Evolutionary conservation across 495 filamentous ascomycete genomes (phyloP).

Genomic region (Xylaria sp.): DNA sequence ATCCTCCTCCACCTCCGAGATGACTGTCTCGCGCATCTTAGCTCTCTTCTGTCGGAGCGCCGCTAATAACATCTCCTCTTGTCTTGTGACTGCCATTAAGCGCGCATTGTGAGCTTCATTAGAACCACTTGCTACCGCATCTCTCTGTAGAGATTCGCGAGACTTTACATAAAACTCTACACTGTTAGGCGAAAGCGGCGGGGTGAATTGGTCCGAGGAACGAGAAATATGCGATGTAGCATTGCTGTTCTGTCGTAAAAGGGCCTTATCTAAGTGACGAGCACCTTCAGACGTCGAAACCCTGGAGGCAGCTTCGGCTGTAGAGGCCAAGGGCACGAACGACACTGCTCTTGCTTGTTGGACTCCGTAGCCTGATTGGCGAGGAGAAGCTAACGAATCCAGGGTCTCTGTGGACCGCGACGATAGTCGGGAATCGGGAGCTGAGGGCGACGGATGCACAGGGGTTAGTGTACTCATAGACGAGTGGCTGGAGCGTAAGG

Average conservation of each 20-base stretch:
- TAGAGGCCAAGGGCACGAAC: slow-evolving; percentile 34
- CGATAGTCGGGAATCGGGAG: slow-evolving; percentile 31
- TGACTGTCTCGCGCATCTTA: slow-evolving; percentile 74
- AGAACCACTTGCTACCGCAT: slow-evolving; percentile 28
- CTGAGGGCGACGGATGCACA: slow-evolving; percentile 19
- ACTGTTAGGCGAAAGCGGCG: slow-evolving; percentile 55
- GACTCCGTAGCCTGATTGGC: slow-evolving; percentile 28
- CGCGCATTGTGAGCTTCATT: slow-evolving; percentile 58
- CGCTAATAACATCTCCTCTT: slow-evolving; percentile 83
- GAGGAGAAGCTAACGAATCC: slow-evolving; percentile 29
- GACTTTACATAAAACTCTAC: slow-evolving; percentile 52
- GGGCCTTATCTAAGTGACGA: slow-evolving; percentile 26
- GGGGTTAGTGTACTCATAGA: slow-evolving; percentile 39
- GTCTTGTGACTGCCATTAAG: slow-evolving; percentile 83
- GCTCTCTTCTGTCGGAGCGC: slow-evolving; percentile 81
- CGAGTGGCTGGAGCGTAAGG: slow-evolving; percentile 34
- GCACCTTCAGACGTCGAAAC: slow-evolving; percentile 27
- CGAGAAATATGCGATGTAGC: slow-evolving; percentile 37
- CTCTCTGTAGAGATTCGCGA: slow-evolving; percentile 33
- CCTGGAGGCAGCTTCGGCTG: slow-evolving; percentile 31
- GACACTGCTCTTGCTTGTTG: slow-evolving; percentile 36
- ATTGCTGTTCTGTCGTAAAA: slow-evolving; percentile 31
- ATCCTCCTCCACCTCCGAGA: slow-evolving; percentile 61
- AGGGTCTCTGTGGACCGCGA: slow-evolving; percentile 34
- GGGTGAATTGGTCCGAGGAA: slow-evolving; percentile 51